These are phyloP conservation scores for Solanum corneliomulleri DNA, from an alignment of 257 asterid genomes.

Conservation along the genomic window DNA sequence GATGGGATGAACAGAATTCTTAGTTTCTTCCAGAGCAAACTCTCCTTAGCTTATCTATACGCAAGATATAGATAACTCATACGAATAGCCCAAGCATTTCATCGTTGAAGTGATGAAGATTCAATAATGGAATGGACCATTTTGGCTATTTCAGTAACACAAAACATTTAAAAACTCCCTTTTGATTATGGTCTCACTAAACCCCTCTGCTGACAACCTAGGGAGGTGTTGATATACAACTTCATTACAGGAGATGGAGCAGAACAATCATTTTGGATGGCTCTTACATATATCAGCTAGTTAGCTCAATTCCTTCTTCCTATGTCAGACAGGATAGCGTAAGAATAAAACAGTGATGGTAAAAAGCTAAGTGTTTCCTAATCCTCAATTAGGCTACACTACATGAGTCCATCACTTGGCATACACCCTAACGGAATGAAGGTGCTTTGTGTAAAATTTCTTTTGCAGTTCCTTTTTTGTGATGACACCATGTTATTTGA, in stretches of 20 bases:
- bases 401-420: background rate
- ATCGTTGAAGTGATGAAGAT: background rate
- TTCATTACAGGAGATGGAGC: background rate
- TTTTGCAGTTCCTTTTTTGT: background rate
- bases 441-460: background rate
- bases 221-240: background rate
- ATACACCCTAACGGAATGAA: background rate
- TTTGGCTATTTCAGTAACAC: background rate
- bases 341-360: background rate
- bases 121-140: background rate
- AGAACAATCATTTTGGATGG: background rate
- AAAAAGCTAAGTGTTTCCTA: background rate
- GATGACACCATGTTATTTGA: background rate
- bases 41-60: background rate
- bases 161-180: background rate
- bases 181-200: background rate
- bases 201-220: background rate
- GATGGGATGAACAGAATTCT: background rate
- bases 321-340: background rate
- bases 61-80: background rate
- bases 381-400: background rate
- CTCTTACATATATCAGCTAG: background rate
- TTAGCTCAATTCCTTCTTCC: background rate
- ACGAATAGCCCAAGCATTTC: background rate
- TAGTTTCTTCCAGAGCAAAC: background rate